Base-by-base conservation (phyloP, 176 grass and related monocot species). In the Tuctoria greenei region DNA sequence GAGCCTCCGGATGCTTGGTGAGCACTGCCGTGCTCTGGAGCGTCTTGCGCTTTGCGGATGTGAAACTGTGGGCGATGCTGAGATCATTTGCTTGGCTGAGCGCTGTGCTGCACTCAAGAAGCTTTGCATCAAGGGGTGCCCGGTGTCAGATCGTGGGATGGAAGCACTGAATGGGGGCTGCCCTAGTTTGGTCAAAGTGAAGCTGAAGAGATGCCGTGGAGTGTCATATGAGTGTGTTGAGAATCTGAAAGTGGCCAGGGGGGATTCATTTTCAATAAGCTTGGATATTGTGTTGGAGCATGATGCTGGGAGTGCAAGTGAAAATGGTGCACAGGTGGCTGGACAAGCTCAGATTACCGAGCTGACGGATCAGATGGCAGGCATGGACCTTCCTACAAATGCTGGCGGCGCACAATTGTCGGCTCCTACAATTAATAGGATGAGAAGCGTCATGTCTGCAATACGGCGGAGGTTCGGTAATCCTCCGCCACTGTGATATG, bases 111-210 rank as follows among this genome's bases (percentile, higher is more conserved):
- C 87, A 1, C 86, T 99, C 42, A 99, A 90, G 89, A 99, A 99
- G 63, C 88, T 99, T 40, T 99, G 96, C 82, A 99, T 99, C 85
- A 99, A 99, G 78, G 91, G 85, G 4, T 99, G 96, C 73, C 96
- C 96, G 0, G 90, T 99, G 16, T 92, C 96, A 2, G 85, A 99
- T 69, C 82, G 82, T 11, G 96, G 96, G 42, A 90, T 99, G 89
- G 89, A 86, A 69, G 85, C 96, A 1, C 85, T 99, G 10, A 86
- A 86, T 25, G 63, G 68, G 6, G 92, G 96, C 8, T 99, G 92
- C 80, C 96, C 96, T 31, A 86, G 82, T 26, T 83, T 99, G 78
- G 87, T 95, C 64, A 99, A 99, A 83, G 85, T 99, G 73, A 99
- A 95, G 66, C 80, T 99, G 84, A 99, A 99, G 87, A 90, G 86